phyloP scores from a whole-genome alignment of 805 yeast species.

The Torulaspora franciscae region DNA sequence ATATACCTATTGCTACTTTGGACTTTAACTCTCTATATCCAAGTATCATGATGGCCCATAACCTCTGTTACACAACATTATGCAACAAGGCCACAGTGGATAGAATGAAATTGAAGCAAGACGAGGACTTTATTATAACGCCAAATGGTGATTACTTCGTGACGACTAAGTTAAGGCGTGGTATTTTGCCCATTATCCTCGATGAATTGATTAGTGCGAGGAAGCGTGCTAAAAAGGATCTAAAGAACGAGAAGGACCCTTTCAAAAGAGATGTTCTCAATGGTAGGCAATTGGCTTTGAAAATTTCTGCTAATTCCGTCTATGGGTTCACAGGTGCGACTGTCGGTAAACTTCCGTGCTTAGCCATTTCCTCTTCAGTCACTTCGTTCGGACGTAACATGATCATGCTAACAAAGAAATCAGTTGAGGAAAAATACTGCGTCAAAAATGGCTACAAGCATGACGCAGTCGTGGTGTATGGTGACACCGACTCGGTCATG shows the following conservation, averaged over 20 bases:
- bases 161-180: constrained; percentile 61
- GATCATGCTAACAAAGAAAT: constrained; percentile 88
- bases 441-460: constrained; percentile 77
- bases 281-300: constrained; percentile 95
- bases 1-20: constrained; percentile 93
- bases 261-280: constrained; percentile 89
- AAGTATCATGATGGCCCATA: constrained; percentile 98
- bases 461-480: constrained; percentile 89
- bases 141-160: constrained; percentile 94
- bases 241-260: constrained; percentile 90
- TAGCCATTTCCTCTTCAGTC: constrained; percentile 91
- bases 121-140: constrained; percentile 73
- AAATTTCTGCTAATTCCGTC: constrained; percentile 96
- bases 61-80: constrained; percentile 89
- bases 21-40: constrained; percentile 98
- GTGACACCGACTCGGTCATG: constrained; percentile 99
- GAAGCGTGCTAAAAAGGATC: constrained; percentile 84
- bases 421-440: constrained; percentile 74
- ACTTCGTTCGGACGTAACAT: constrained; percentile 95
- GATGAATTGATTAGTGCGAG: constrained; percentile 87
- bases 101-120: constrained; percentile 56
- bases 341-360: constrained; percentile 92
- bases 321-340: constrained; percentile 99
- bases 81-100: constrained; percentile 64
- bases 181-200: constrained; percentile 86